A percentile compares a stretch with the other conserved stretches of the same genome.
These are phyloP conservation scores for Flaveria ramosissima DNA, from an alignment of 129 eudicot species.

Conservation along the genomic window DNA sequence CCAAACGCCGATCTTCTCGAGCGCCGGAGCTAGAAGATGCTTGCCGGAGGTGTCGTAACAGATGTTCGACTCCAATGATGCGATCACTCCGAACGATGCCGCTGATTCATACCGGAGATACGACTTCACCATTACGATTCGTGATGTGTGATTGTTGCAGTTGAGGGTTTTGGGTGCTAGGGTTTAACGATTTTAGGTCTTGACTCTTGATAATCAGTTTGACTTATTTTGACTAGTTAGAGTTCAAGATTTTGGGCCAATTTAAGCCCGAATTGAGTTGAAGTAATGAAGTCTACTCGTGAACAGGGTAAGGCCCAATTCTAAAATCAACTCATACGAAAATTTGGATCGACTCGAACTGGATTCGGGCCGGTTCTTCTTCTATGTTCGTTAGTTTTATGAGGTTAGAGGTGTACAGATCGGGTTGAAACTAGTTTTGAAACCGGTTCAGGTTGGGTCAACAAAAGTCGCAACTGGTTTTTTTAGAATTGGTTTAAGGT, in stretches of 20 bases:
- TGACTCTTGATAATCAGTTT: not conserved
- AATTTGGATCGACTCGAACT: too few relatives aligned
- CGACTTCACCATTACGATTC: slow-evolving; percentile 72
- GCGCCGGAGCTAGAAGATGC: slow-evolving; percentile 81
- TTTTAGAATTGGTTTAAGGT: too few relatives aligned
- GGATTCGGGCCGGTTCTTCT: too few relatives aligned
- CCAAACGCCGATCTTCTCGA: slow-evolving; percentile 89
- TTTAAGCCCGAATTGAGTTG: not conserved
- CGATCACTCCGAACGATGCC: slow-evolving; percentile 75
- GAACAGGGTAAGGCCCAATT: not conserved
- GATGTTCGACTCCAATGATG: slow-evolving; percentile 75
- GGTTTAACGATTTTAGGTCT: slow-evolving; percentile 40
- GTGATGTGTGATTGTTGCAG: slow-evolving; percentile 15
- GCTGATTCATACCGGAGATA: slow-evolving; percentile 83
- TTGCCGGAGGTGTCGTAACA: slow-evolving; percentile 79
- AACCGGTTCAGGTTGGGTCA: too few relatives aligned
- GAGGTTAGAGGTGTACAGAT: too few relatives aligned
- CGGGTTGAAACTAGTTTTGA: too few relatives aligned
- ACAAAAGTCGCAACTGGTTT: too few relatives aligned
- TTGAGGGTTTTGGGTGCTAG: slow-evolving; percentile 35
- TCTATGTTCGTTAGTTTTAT: too few relatives aligned
- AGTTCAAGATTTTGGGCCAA: slow-evolving; percentile 7
- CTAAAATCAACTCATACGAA: too few relatives aligned
- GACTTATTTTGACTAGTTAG: slow-evolving; percentile 27
- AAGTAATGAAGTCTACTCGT: not conserved